Base-by-base conservation (phyloP, 495 filamentous ascomycete species). In the Talaromyces trachyspermus region DNA sequence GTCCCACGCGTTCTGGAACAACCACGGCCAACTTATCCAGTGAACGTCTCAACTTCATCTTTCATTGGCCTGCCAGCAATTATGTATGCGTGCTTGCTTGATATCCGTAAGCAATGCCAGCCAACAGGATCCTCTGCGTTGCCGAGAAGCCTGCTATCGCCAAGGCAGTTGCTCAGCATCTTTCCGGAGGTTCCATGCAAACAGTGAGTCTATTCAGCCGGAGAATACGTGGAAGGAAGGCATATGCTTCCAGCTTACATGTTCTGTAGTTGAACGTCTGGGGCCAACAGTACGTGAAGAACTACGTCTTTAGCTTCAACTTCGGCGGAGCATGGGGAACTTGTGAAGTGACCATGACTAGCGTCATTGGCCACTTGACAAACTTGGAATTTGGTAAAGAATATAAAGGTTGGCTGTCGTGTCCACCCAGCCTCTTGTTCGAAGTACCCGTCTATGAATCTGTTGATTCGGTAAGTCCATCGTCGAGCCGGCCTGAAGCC, bases 71-170 rank as follows among this genome's bases (percentile, higher is more conserved):
- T 36, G 8, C 8, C 3, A 11, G 11, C 35, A 12, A 38, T 19
- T 15, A 17, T 18, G 2, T 7, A 20, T 15, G 5, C 37, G 15
- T 10, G 37, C 37, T 40, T 33, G 30, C n/a, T 24, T 46, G 18
- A 46, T 33, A 40, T 46, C 8, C 35, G 20, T 10, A 7, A 42
- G 33, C 15, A 22, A 49, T 42, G 38, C 35, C 38, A n/a, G 24
- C 35, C 20, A 40, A 40, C 20, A 76, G 74, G 62, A 81, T 95
- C 51, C 75, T 98, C 20, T 97, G 94, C 59, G 89, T 98, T 53
- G 92, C 92, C 47, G 92, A 98, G 60, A 98, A 98, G 68, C 89
- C 89, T 44, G 90, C 90, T 26, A 97, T 98, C 48, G 85, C 92
- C 43, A 95, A 89, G 65, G 88, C 92, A 36, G 94, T 98, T 42